phyloP scores from a whole-genome alignment of 208 protist genomes.

The Leishmania aethiopica region DNA sequence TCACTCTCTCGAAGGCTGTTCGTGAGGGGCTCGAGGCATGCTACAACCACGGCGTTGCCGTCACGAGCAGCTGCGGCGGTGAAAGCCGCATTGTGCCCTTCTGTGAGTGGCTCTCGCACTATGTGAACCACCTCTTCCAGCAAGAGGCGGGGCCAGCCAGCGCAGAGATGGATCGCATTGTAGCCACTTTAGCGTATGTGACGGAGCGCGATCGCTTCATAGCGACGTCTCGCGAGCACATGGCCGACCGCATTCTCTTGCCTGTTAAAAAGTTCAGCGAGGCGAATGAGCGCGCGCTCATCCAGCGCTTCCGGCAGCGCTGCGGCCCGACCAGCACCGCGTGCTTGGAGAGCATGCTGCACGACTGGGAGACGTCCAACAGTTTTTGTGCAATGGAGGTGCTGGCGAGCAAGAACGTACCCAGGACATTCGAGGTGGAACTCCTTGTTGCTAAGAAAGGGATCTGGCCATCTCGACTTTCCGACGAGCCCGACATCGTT shows the following conservation, averaged over 20 bases:
- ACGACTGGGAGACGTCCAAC: slow-evolving; percentile 69
- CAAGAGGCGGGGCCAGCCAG: slow-evolving; percentile 35
- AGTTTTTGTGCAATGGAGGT: slow-evolving; percentile 53
- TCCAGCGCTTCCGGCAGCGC: slow-evolving; percentile 67
- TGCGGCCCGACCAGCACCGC: slow-evolving; percentile 76
- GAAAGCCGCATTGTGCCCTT: slow-evolving; percentile 41
- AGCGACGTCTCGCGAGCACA: slow-evolving; percentile 66
- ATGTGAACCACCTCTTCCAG: slow-evolving; percentile 77
- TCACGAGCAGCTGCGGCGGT: slow-evolving; percentile 24
- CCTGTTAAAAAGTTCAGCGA: slow-evolving; percentile 63
- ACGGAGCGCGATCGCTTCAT: slow-evolving; percentile 82
- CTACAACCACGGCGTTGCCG: slow-evolving; percentile 57
- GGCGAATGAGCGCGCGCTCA: slow-evolving; percentile 62
- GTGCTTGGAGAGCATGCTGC: slow-evolving; percentile 86
- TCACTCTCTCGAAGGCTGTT: slow-evolving; percentile 66
- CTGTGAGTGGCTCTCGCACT: slow-evolving; percentile 80
- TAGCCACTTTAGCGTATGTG: slow-evolving; percentile 70
- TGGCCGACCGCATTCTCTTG: slow-evolving; percentile 83
- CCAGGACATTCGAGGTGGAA: slow-evolving; percentile 48
- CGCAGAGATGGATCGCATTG: slow-evolving; percentile 62
- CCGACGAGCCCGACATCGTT: slow-evolving; percentile 29
- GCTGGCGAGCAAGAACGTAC: slow-evolving; percentile 30
- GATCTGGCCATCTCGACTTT: slow-evolving; percentile 73
- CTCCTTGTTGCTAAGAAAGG: slow-evolving; percentile 78
- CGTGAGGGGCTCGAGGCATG: slow-evolving; percentile 72